Conservation (phyloP, 768 basidiomycete genomes). For the Hericium alpestre region DNA sequence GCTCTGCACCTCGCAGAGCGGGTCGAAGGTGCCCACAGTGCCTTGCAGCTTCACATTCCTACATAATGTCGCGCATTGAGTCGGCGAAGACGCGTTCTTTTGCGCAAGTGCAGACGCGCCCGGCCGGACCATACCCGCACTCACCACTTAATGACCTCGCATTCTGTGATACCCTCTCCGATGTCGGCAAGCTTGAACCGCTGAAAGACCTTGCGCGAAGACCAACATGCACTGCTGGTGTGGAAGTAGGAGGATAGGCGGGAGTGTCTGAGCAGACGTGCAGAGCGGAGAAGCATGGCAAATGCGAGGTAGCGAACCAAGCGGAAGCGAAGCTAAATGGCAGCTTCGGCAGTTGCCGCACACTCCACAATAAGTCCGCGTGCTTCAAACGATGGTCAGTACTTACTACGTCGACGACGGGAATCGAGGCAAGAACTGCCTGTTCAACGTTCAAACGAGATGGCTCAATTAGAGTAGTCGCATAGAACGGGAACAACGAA, state of each 20-base stretch:
- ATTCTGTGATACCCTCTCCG: constrained; percentile 86
- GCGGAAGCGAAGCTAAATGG: neutral
- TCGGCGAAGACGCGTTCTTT: neutral
- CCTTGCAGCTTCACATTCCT: constrained; percentile 56
- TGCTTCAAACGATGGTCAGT: too few species aligned
- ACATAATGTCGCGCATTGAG: neutral
- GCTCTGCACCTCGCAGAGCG: constrained; percentile 76
- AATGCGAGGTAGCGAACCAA: neutral
- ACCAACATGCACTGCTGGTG: constrained; percentile 20
- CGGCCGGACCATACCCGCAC: constrained; percentile 18
- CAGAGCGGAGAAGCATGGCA: neutral
- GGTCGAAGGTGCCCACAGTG: constrained; percentile 52
- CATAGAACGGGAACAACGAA: too few species aligned
- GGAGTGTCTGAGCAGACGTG: neutral
- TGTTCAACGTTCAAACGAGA: too few species aligned
- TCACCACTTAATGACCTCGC: constrained; percentile 80
- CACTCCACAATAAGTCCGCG: too few species aligned
- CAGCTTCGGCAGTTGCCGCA: neutral
- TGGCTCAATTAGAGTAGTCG: too few species aligned
- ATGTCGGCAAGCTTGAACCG: constrained; percentile 77
- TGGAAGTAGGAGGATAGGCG: constrained; percentile 22
- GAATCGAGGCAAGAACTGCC: too few species aligned
- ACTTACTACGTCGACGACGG: too few species aligned
- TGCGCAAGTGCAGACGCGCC: neutral
- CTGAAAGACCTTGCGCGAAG: constrained; percentile 31